Base-by-base conservation (phyloP, 2,329 filamentous ascomycete species). In the Alternaria brassicicola region DNA sequence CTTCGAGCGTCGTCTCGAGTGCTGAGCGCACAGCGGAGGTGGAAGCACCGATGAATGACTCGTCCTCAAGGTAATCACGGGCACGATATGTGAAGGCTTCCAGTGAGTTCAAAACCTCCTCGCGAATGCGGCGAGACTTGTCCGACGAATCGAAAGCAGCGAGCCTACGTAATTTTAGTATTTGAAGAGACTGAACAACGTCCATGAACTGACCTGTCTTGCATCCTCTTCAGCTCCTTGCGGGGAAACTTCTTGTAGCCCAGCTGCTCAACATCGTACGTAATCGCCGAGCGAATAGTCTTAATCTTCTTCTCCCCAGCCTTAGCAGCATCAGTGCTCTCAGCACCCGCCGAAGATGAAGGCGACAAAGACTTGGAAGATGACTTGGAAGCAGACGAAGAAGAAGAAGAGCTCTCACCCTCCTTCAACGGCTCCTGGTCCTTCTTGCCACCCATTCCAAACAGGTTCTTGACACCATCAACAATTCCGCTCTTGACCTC, bases 381-480 rank as follows among this genome's bases (percentile, higher is more conserved):
- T 15, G 79, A 77, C 10, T 82, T 63, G 76, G 65, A 75, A 65
- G 48, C 76, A 21, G 81, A 57, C 4, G 85, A 84, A 43, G 76
- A 74, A 19, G 76, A 74, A 19, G 70, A 71, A 62, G 70, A 66
- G 58, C 67, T 71, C 51, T 76, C 76, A 30, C 65, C 76, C 47
- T 89, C 90, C 58, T 86, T 84, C 31, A 97, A 73, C 7, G 85
- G 81, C 62, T 85, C 84, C 78, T 97, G 90, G 55, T 94, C 91
- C 63, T 96, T 96, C 80, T 92, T 92, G 71, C 91, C 91, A 25
- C 94, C 95, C 74, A 98, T 93, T 6, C 95, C 95, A 73, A 99
- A 96, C 62, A 97, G 86, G 64, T 93, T 96, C 84, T 99, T 99
- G 65, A 98, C 92, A 41, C 92, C 93, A 72, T 97, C 94, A 46